Evolutionary conservation across 1,139 yeast genomes (phyloP).

Genomic region (Nakaseomyces bracarensis): DNA sequence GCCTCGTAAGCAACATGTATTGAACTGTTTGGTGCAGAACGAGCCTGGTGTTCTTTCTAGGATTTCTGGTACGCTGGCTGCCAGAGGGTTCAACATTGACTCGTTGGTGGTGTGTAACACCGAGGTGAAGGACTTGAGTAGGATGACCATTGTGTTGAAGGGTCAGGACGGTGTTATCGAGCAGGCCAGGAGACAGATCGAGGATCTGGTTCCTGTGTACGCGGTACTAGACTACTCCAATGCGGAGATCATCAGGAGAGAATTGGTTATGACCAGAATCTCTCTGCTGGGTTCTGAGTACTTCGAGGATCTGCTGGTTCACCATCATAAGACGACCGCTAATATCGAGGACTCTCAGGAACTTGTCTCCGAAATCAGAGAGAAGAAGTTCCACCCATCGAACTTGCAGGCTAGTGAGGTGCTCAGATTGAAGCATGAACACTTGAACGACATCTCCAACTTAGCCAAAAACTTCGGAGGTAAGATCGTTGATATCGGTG

Average conservation of each 20-base stretch:
- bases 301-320: conserved; percentile 87
- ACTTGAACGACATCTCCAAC: conserved; percentile 73
- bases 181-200: conserved; percentile 98
- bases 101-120: conserved; percentile 95
- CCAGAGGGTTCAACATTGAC: conserved; percentile 96
- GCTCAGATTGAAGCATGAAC: conserved; percentile 85
- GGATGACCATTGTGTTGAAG: conserved; percentile 92
- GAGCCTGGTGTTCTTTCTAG: conserved; percentile 96
- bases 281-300: conserved; percentile 94
- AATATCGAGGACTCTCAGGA: conserved; percentile 19
- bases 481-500: conserved; percentile 82
- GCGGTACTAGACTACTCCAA: conserved; percentile 93
- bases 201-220: conserved; percentile 95
- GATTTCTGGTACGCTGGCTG: conserved; percentile 92
- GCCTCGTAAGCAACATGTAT: conserved; percentile 74
- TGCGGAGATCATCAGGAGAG: conserved; percentile 85
- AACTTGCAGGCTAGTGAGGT: conserved; percentile 88
- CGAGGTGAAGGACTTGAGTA: conserved; percentile 86
- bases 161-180: conserved; percentile 96
- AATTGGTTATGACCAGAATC: conserved; percentile 81
- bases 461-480: conserved; percentile 88
- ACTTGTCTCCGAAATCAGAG: conserved; percentile 37
- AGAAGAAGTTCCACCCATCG: conserved; percentile 63
- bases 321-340: conserved; percentile 48
- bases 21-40: conserved; percentile 94